Percentiles rank a stretch among this genome's conserved stretches.
These are phyloP conservation scores for Serendipita sp. DNA, from an alignment of 768 basidiomycete species.

Conservation along the genomic window DNA sequence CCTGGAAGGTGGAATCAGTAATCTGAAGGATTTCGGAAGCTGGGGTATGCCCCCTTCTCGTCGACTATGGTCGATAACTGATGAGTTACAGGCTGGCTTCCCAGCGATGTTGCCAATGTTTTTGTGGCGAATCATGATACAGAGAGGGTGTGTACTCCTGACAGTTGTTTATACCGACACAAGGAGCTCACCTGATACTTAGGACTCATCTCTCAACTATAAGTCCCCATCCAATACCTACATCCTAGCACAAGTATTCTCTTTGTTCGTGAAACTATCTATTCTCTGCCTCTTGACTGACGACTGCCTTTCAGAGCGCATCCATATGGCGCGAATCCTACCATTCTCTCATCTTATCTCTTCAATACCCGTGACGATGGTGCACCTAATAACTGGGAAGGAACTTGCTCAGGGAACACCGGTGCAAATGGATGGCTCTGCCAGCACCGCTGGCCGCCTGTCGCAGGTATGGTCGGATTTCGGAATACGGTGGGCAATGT, in stretches of 20 bases:
- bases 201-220: slow-evolving; percentile 42
- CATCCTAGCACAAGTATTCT: slow-evolving; percentile 42
- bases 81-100: slow-evolving; percentile 36
- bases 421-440: slow-evolving; percentile 47
- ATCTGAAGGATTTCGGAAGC: slow-evolving; percentile 34
- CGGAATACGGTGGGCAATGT: slow-evolving; percentile 7
- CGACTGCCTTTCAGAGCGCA: slow-evolving; percentile 24
- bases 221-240: slow-evolving; percentile 53
- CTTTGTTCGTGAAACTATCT: slow-evolving; percentile 21
- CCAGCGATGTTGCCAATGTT: slow-evolving; percentile 38
- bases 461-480: slow-evolving; percentile 33
- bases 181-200: background rate
- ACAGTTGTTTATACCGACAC: background rate
- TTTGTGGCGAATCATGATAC: slow-evolving; percentile 57
- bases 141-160: slow-evolving; percentile 28
- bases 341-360: slow-evolving; percentile 42
- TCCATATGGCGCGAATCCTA: slow-evolving; percentile 44
- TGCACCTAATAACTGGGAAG: slow-evolving; percentile 41
- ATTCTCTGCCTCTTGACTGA: background rate
- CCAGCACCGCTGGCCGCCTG: slow-evolving; percentile 43
- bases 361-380: slow-evolving; percentile 31
- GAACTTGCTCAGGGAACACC: slow-evolving; percentile 33
- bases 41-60: slow-evolving; percentile 22
- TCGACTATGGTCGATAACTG: background rate
- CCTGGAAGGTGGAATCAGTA: slow-evolving; percentile 32